Base-by-base conservation (phyloP, 371 early-diverging fungal species). In the Mortierella sp. region DNA sequence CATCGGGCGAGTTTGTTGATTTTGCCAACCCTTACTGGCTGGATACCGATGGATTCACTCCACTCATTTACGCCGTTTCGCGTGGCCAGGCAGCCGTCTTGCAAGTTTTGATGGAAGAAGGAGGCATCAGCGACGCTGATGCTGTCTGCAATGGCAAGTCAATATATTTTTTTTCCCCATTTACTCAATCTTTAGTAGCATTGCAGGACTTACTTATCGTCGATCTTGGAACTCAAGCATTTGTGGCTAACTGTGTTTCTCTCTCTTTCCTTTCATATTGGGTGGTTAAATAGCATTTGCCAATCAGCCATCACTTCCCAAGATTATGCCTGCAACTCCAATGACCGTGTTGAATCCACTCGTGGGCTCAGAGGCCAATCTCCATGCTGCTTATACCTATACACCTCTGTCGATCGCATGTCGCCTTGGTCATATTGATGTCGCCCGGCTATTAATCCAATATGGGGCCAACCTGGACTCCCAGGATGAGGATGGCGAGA, bases 41-140 rank as follows among this genome's bases (percentile, higher is more conserved):
- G 37, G 90, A 93, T 53, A 83, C 87, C 15, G 92, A 92, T 68
- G 93, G 91, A 1, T 87, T 87, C 66, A 89, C 88, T 0, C 92
- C 93, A 1, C 61, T 93, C 2, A 90, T 93, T 57, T 88, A 90
- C 65, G 90, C 91, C 21, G 89, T 91, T 9, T 69, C 89, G 9
- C 84, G 86, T 55, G 91, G 91, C 6, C 86, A 89, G 28, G 82
- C 86, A 7, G 82, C 82, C 4, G 86, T 88, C 12, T 74, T 90
- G 15, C 74, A 83, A 44, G 82, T 82, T 4, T 60, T 91, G 47
- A 79, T 93, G 50, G 87, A 90, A 25, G 74, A 84, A n/a, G 89
- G 88, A 1, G 61, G 83, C 1, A 83, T 89, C 57, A 60, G 65
- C 16, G 80, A 90, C 53, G 84, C 89, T 18, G 90, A 90, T 68